phyloP scores from a whole-genome alignment of 208 protist species.

The Angomonas deanei region DNA sequence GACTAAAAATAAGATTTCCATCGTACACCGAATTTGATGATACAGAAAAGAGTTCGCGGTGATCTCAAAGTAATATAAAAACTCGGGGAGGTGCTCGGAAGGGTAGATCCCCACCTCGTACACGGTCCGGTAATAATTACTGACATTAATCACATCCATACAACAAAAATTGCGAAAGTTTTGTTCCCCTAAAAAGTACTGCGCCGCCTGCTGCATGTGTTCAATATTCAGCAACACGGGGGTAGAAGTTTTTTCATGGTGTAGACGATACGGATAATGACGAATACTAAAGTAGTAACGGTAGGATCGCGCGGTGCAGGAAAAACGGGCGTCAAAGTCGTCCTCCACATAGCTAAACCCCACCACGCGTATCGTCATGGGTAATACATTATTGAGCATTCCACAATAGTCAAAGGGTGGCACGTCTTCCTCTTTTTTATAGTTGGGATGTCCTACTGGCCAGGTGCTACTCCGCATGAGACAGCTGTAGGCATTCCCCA shows the following conservation, averaged over 20 bases:
- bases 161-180: slow-evolving; percentile 98
- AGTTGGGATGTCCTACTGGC: slow-evolving; percentile 13
- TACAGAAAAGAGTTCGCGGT: slow-evolving; percentile 95
- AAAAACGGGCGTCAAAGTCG: slow-evolving; percentile 92
- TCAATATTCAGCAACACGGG: slow-evolving; percentile 73
- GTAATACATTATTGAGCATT: slow-evolving; percentile 90
- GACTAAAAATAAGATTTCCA: slow-evolving; percentile 89
- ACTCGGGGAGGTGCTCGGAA: slow-evolving; percentile 47
- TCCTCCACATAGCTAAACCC: slow-evolving; percentile 89
- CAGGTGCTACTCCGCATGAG: slow-evolving; percentile 56
- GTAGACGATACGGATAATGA: slow-evolving; percentile 52
- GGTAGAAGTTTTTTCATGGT: background rate
- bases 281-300: slow-evolving; percentile 89
- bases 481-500: slow-evolving; percentile 77
- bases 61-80: slow-evolving; percentile 88
- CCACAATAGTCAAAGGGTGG: background rate
- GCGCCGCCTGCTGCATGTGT: slow-evolving; percentile 88
- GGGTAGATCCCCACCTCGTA: slow-evolving; percentile 35
- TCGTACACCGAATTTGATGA: slow-evolving; percentile 96
- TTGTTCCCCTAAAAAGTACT: slow-evolving; percentile 89
- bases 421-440: background rate
- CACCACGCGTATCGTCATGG: slow-evolving; percentile 93
- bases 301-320: slow-evolving; percentile 85
- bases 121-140: slow-evolving; percentile 88
- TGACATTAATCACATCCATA: slow-evolving; percentile 91